phyloP scores from a whole-genome alignment of 768 basidiomycete genomes.

The Pleurotus citrinopileatus region DNA sequence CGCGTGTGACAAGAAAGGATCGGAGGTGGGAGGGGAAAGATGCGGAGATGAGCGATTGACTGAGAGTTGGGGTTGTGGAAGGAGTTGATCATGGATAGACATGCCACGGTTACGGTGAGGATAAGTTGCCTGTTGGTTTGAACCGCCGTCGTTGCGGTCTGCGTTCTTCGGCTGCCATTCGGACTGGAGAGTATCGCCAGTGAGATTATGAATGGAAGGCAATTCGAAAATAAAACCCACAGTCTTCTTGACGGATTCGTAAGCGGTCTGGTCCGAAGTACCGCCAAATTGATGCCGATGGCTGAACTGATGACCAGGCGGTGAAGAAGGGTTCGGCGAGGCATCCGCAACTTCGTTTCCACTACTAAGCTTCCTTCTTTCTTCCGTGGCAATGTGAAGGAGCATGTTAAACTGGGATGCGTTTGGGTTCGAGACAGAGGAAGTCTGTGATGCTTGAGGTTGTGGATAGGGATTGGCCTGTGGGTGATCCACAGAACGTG shows the following conservation, averaged over 20 bases:
- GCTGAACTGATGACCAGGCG: slow-evolving; percentile 2
- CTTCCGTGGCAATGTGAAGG: slow-evolving; percentile 69
- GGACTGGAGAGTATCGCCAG: not conserved
- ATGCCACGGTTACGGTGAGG: slow-evolving; percentile 5
- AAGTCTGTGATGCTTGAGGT: not conserved
- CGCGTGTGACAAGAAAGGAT: not conserved
- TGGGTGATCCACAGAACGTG: slow-evolving; percentile 5
- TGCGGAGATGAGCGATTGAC: not conserved
- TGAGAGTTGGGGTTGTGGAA: not conserved
- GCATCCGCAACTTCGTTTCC: not conserved
- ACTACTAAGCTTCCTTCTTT: slow-evolving; percentile 48
- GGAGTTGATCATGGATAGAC: slow-evolving; percentile 6
- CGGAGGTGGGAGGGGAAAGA: not conserved
- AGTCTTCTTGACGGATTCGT: slow-evolving; percentile 1
- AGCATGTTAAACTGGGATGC: slow-evolving; percentile 46
- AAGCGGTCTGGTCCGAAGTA: slow-evolving; percentile 6
- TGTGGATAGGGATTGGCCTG: slow-evolving; percentile 8
- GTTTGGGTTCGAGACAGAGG: slow-evolving; percentile 4
- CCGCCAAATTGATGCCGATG: slow-evolving; percentile 12
- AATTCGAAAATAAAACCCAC: not conserved
- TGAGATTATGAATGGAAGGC: not conserved
- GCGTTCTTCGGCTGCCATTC: not conserved
- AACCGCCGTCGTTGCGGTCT: not conserved
- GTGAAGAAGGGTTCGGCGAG: slow-evolving; percentile 4
- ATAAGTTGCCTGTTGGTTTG: not conserved